Evolutionary conservation across 2,329 filamentous ascomycete genomes (phyloP).

Genomic region (Rhynchosporium agropyri): DNA sequence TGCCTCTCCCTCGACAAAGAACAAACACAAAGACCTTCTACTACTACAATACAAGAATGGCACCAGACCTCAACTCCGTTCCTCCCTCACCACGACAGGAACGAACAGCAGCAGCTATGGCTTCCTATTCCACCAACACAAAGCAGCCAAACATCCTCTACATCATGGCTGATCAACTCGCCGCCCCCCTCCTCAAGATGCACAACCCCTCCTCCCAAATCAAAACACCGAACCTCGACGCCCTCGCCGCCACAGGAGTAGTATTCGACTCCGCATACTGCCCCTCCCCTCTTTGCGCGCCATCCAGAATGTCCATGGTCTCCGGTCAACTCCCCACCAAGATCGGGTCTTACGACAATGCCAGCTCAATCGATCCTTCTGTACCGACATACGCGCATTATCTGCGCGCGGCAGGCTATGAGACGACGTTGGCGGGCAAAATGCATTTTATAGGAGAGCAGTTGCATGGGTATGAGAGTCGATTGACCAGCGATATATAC

Average conservation of each 20-base stretch:
- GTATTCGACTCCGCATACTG: constrained; percentile 95
- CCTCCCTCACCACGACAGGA: constrained; percentile 53
- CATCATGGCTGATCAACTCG: constrained; percentile 97
- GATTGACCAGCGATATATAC: constrained; percentile 94
- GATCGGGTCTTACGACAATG: constrained; percentile 92
- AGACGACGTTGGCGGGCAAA: constrained; percentile 89
- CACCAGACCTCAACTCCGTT: constrained; percentile 74
- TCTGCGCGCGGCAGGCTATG: constrained; percentile 80
- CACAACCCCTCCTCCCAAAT: constrained; percentile 88
- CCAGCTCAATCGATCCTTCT: constrained; percentile 79
- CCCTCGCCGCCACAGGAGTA: constrained; percentile 77
- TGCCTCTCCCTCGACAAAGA: not conserved
- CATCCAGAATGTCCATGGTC: constrained; percentile 93
- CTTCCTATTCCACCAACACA: constrained; percentile 30
- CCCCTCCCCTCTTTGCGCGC: constrained; percentile 88
- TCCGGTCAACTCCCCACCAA: constrained; percentile 88
- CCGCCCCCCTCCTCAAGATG: constrained; percentile 87
- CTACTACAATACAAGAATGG: constrained; percentile 51
- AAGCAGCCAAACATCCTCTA: constrained; percentile 77
- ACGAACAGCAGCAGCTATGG: constrained; percentile 32
- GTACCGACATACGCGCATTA: constrained; percentile 93
- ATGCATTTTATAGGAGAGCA: constrained; percentile 98
- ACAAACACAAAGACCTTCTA: constrained; percentile 1
- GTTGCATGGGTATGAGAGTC: constrained; percentile 89
- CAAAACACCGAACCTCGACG: constrained; percentile 88